phyloP scores from a whole-genome alignment of 2,329 filamentous ascomycete genomes.

The Alternaria solani region DNA sequence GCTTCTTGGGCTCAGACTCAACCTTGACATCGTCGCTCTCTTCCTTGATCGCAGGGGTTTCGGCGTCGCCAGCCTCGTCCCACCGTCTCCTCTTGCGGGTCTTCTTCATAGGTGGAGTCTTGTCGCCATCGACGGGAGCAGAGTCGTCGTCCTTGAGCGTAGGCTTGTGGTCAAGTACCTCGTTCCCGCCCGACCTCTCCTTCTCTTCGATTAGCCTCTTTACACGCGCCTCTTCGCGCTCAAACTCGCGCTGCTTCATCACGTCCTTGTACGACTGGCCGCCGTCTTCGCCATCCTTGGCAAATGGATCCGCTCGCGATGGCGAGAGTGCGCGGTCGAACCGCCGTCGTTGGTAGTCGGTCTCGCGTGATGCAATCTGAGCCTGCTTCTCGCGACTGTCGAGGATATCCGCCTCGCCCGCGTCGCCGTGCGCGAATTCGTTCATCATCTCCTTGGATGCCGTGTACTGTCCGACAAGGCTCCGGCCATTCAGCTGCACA shows the following conservation, averaged over 20 bases:
- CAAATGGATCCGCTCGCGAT: constrained; percentile 85
- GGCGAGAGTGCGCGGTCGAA: constrained; percentile 86
- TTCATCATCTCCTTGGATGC: constrained; percentile 91
- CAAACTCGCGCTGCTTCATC: constrained; percentile 89
- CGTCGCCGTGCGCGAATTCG: constrained; percentile 88
- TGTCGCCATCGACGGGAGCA: constrained; percentile 73
- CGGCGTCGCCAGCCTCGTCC: constrained; percentile 72
- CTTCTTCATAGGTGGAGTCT: constrained; percentile 70
- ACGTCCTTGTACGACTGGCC: constrained; percentile 86
- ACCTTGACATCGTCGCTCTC: constrained; percentile 29
- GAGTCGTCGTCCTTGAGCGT: constrained; percentile 71
- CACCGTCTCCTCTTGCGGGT: constrained; percentile 84
- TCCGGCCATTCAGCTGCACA: constrained; percentile 69
- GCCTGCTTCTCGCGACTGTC: constrained; percentile 87
- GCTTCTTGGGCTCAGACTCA: constrained; percentile 53
- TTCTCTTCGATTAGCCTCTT: constrained; percentile 80
- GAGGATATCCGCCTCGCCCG: constrained; percentile 91
- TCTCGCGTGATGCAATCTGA: constrained; percentile 90
- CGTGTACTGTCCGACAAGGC: constrained; percentile 94
- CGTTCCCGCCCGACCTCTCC: constrained; percentile 67
- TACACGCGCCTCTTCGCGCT: constrained; percentile 92
- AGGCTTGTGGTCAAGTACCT: constrained; percentile 71
- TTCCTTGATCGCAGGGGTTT: constrained; percentile 19
- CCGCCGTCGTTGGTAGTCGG: constrained; percentile 95
- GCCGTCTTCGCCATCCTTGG: constrained; percentile 74